Percentiles rank a stretch among this genome's conserved stretches.
Conservation (phyloP, 2,329 filamentous ascomycete genomes). For the Aspergillus fijiensis region DNA sequence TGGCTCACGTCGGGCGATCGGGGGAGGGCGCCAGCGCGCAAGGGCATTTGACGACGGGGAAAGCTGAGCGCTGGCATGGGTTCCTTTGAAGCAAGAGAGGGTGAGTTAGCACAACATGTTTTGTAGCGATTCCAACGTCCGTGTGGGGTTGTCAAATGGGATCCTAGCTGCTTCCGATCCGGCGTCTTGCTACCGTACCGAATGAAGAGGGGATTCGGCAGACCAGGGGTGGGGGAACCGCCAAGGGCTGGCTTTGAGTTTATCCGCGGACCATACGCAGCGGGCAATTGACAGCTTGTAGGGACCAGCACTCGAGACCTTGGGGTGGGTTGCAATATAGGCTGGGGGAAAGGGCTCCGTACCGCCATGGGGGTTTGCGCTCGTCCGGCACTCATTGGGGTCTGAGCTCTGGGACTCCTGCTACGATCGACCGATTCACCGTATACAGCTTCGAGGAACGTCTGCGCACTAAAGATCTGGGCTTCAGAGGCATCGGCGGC, state of each 20-base stretch:
- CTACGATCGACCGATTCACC: slow-evolving; percentile 63
- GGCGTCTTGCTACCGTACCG: slow-evolving; percentile 12
- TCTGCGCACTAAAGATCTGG: slow-evolving; percentile 68
- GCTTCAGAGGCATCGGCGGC: slow-evolving; percentile 80
- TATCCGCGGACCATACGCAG: neutral
- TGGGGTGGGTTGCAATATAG: slow-evolving; percentile 20
- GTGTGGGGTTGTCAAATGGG: slow-evolving; percentile 26
- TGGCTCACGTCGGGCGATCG: slow-evolving; percentile 72
- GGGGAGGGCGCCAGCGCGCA: slow-evolving; percentile 69
- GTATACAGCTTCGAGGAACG: slow-evolving; percentile 78
- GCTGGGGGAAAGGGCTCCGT: slow-evolving; percentile 38
- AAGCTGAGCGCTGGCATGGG: slow-evolving; percentile 56
- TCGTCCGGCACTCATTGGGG: slow-evolving; percentile 60
- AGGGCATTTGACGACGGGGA: slow-evolving; percentile 61
- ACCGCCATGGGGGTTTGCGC: slow-evolving; percentile 47
- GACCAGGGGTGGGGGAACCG: slow-evolving; percentile 3
- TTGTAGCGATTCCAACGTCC: slow-evolving; percentile 21
- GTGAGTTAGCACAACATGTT: slow-evolving; percentile 39
- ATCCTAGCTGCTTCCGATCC: slow-evolving; percentile 14
- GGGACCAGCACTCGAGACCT: slow-evolving; percentile 14
- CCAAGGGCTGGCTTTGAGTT: neutral
- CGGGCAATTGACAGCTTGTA: neutral
- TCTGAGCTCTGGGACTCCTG: slow-evolving; percentile 64
- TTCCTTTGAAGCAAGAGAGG: slow-evolving; percentile 51
- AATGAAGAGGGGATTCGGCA: slow-evolving; percentile 7